phyloP scores from a whole-genome alignment of 768 basidiomycete species.

The Nidula microcarpa region DNA sequence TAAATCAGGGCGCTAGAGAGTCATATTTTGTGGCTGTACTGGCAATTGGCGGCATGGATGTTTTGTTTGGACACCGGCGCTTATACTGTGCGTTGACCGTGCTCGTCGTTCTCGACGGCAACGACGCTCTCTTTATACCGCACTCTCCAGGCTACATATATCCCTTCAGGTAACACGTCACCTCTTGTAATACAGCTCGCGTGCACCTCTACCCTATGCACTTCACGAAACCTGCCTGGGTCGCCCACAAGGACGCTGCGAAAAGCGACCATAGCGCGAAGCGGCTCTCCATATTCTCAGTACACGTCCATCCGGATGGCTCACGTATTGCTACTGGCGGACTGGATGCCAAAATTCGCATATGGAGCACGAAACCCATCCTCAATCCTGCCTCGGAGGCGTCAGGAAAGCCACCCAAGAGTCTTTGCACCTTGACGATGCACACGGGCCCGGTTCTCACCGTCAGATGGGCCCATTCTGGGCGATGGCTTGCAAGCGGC shows the following conservation, averaged over 20 bases:
- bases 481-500: conserved; percentile 91
- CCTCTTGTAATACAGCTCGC: too few species aligned
- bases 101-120: too few species aligned
- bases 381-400: conserved; percentile 67
- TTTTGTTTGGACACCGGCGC: too few species aligned
- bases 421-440: conserved; percentile 86
- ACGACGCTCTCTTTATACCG: too few species aligned
- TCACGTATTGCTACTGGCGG: conserved; percentile 97
- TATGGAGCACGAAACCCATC: conserved; percentile 97
- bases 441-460: conserved; percentile 92
- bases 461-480: conserved; percentile 92
- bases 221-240: conserved; percentile 89
- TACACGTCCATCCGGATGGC: conserved; percentile 94
- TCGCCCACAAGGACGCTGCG: conserved; percentile 73
- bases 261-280: conserved; percentile 63
- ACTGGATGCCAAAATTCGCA: conserved; percentile 91
- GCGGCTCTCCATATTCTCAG: conserved; percentile 83
- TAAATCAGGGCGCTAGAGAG: too few species aligned
- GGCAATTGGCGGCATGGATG: too few species aligned
- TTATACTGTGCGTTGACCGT: too few species aligned
- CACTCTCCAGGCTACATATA: too few species aligned
- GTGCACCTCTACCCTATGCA: conserved; percentile 55
- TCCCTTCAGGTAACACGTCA: too few species aligned
- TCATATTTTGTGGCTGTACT: too few species aligned
- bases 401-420: conserved; percentile 75